Conservation (phyloP, 73 alveolate species). For the Blepharisma stoltei region DNA sequence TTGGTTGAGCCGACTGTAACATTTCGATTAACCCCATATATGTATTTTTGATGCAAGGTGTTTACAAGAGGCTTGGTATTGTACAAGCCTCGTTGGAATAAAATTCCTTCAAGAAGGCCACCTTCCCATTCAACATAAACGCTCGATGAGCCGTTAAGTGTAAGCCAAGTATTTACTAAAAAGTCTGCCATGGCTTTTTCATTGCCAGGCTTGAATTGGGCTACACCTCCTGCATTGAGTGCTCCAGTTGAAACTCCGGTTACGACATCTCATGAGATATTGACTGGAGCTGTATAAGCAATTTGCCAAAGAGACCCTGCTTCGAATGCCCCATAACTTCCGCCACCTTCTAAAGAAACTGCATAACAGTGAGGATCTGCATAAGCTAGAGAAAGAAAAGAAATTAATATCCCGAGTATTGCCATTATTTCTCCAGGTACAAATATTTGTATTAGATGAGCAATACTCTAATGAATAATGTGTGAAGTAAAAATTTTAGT, state of each 20-base stretch:
- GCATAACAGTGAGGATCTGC: conserved; percentile 44
- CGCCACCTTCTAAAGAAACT: conserved; percentile 61
- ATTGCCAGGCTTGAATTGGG: conserved; percentile 41
- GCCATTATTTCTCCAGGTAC: too few species aligned
- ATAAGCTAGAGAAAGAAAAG: too few species aligned
- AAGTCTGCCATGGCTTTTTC: conserved; percentile 47
- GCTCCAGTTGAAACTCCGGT: conserved; percentile 71
- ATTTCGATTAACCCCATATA: conserved; percentile 17
- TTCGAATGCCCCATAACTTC: conserved; percentile 54
- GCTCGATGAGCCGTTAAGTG: conserved; percentile 22
- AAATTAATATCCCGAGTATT: too few species aligned
- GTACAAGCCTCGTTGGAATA: conserved; percentile 34
- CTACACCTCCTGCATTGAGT: conserved; percentile 47
- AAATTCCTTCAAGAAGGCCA: conserved; percentile 46
- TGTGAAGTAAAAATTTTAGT: too few species aligned
- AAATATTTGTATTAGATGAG: too few species aligned
- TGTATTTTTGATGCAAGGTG: conserved; percentile 13
- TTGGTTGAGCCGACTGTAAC: conserved; percentile 40
- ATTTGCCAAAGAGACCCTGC: conserved; percentile 50
- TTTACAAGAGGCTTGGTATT: conserved; percentile 41
- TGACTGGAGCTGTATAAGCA: conserved; percentile 30
- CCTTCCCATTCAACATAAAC: conserved; percentile 46
- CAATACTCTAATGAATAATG: too few species aligned
- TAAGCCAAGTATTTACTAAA: conserved; percentile 37
- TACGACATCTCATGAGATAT: conserved; percentile 45